Conservation (phyloP, 2,329 filamentous ascomycete genomes). For the Diaporthe longicolla region DNA sequence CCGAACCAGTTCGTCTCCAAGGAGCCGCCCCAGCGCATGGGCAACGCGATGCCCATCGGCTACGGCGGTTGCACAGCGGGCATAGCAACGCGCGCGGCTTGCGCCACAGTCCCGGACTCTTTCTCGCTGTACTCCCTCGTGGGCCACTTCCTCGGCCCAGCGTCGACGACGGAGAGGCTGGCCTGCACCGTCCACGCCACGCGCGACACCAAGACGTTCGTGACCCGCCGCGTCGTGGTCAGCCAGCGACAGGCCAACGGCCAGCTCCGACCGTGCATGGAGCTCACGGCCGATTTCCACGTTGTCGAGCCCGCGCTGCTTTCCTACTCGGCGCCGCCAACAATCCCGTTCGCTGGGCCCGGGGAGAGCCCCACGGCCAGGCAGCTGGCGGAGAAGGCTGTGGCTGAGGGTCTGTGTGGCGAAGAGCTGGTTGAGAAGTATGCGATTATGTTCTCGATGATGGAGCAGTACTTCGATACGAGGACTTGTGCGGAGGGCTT, state of each 20-base stretch:
- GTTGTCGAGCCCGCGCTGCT: slow-evolving; percentile 54
- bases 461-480: slow-evolving; percentile 52
- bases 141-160: slow-evolving; percentile 63
- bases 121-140: slow-evolving; percentile 61
- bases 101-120: slow-evolving; percentile 51
- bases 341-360: slow-evolving; percentile 49
- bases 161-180: slow-evolving; percentile 56
- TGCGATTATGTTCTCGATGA: slow-evolving; percentile 49
- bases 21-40: slow-evolving; percentile 19
- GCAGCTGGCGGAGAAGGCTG: slow-evolving; percentile 42
- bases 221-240: slow-evolving; percentile 61
- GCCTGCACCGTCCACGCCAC: slow-evolving; percentile 53
- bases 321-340: slow-evolving; percentile 56
- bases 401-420: slow-evolving; percentile 47
- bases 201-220: slow-evolving; percentile 62
- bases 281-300: slow-evolving; percentile 63
- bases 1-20: slow-evolving; percentile 36
- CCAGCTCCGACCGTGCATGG: slow-evolving; percentile 55
- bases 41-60: slow-evolving; percentile 48
- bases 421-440: slow-evolving; percentile 46
- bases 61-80: slow-evolving; percentile 62
- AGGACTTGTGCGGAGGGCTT: slow-evolving; percentile 57
- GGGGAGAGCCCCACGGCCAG: slow-evolving; percentile 46
- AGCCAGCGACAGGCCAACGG: slow-evolving; percentile 57
- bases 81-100: slow-evolving; percentile 58